Evolutionary conservation across 495 filamentous ascomycete genomes (phyloP).

Genomic region (Wilcoxina mikolae): DNA sequence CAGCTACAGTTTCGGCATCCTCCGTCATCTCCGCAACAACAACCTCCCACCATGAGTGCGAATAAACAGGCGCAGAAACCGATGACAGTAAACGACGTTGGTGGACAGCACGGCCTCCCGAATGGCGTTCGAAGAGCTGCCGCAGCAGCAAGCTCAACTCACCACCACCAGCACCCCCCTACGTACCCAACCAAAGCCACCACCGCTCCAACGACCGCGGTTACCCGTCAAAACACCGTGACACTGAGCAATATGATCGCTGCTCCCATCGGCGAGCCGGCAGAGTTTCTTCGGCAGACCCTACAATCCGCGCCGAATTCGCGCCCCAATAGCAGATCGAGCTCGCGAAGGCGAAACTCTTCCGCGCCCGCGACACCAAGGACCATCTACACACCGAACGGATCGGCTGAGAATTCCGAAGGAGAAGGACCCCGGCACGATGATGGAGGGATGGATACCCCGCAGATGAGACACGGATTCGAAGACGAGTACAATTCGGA

Average conservation of each 20-base stretch:
- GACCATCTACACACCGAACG: slow-evolving; percentile 4
- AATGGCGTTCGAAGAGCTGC: background rate
- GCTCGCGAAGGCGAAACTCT: slow-evolving; percentile 20
- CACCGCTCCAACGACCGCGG: background rate
- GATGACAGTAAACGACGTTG: background rate
- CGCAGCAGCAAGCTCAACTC: background rate
- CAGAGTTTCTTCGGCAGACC: slow-evolving; percentile 25
- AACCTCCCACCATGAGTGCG: background rate
- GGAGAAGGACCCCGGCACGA: slow-evolving; percentile 5
- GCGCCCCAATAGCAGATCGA: slow-evolving; percentile 18
- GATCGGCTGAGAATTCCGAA: background rate
- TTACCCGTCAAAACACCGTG: background rate
- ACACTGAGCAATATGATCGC: slow-evolving; percentile 8
- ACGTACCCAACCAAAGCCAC: background rate
- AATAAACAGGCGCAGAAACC: background rate
- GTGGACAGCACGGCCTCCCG: background rate
- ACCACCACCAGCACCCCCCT: background rate
- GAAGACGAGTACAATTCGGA: slow-evolving; percentile 56
- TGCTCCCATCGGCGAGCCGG: slow-evolving; percentile 20
- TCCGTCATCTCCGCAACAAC: background rate
- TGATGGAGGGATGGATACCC: slow-evolving; percentile 23
- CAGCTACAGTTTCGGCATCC: background rate
- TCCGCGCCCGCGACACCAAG: slow-evolving; percentile 21
- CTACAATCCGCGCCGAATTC: slow-evolving; percentile 19
- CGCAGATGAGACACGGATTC: slow-evolving; percentile 47